phyloP scores from a whole-genome alignment of 441 rosid genomes.

The Lepidium campestre region DNA sequence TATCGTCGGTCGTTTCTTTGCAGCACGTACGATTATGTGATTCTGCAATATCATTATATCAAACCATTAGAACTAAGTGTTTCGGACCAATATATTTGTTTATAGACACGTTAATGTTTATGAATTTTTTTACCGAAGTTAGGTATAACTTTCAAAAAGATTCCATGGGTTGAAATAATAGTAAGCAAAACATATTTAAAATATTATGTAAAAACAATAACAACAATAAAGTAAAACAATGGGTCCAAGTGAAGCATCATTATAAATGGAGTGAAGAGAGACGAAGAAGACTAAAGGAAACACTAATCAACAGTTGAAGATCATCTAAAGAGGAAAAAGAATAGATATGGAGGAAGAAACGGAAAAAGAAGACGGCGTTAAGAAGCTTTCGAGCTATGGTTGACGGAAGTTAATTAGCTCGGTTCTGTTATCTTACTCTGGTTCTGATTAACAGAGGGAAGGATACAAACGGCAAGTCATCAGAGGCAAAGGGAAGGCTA shows the following conservation, averaged over 20 bases:
- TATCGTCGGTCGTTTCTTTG: too few species aligned
- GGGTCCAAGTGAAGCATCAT: conserved; percentile 22
- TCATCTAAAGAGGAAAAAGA: neutral
- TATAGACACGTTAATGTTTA: neutral
- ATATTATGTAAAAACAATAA: neutral
- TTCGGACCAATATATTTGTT: too few species aligned
- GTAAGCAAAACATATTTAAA: neutral
- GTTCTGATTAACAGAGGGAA: neutral
- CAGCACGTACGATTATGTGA: too few species aligned
- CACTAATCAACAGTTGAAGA: neutral
- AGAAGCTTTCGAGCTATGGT: neutral
- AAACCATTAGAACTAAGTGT: neutral
- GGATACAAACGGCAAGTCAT: conserved; percentile 59
- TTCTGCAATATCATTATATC: neutral
- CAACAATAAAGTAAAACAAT: neutral
- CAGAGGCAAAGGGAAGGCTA: conserved; percentile 82
- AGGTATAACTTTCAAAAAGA: conserved; percentile 23
- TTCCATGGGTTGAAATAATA: neutral
- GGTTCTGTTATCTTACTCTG: conserved; percentile 24
- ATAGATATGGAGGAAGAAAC: conserved; percentile 35
- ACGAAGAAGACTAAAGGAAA: neutral
- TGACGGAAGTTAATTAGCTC: conserved; percentile 12
- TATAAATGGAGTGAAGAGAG: conserved; percentile 20
- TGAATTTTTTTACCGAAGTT: neutral
- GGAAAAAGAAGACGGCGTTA: conserved; percentile 26